Conservation (phyloP, 2,329 filamentous ascomycete genomes). For the Arthrocladium fulminans region DNA sequence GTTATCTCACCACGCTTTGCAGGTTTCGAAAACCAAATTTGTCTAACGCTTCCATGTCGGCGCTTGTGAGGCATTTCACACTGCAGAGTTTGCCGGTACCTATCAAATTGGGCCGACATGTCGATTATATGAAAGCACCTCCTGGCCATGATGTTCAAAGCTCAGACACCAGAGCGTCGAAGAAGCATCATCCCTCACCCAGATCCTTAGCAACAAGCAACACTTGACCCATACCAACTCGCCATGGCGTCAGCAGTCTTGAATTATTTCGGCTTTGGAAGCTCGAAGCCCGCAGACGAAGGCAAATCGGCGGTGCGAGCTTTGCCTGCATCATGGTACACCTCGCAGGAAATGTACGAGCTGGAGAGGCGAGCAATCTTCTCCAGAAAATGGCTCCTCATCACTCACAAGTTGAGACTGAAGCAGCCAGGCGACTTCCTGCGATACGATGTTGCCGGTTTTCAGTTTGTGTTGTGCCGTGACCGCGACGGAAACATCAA, state of each 20-base stretch:
- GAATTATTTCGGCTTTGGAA: constrained; percentile 10
- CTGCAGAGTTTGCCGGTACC: no score
- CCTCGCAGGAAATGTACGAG: constrained; percentile 41
- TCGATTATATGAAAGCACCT: no score
- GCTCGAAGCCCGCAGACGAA: not conserved
- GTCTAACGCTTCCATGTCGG: no score
- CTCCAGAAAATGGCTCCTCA: constrained; percentile 40
- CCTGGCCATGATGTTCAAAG: no score
- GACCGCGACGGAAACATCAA: constrained; percentile 46
- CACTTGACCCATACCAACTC: no score
- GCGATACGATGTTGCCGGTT: constrained; percentile 33
- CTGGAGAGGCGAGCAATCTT: constrained; percentile 44
- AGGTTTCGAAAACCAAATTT: no score
- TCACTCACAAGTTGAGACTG: constrained; percentile 37
- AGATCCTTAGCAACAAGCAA: no score
- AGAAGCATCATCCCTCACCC: no score
- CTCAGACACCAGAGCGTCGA: no score
- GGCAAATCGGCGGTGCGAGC: constrained; percentile 23
- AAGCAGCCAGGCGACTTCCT: constrained; percentile 38
- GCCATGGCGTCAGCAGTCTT: constrained; percentile 15
- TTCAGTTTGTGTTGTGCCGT: constrained; percentile 45
- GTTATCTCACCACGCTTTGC: no score
- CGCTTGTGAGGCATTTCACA: no score
- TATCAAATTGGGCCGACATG: no score
- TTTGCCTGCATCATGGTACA: constrained; percentile 45